phyloP scores from a whole-genome alignment of 139 green algal genomes.

The Ettlia oleoabundans region DNA sequence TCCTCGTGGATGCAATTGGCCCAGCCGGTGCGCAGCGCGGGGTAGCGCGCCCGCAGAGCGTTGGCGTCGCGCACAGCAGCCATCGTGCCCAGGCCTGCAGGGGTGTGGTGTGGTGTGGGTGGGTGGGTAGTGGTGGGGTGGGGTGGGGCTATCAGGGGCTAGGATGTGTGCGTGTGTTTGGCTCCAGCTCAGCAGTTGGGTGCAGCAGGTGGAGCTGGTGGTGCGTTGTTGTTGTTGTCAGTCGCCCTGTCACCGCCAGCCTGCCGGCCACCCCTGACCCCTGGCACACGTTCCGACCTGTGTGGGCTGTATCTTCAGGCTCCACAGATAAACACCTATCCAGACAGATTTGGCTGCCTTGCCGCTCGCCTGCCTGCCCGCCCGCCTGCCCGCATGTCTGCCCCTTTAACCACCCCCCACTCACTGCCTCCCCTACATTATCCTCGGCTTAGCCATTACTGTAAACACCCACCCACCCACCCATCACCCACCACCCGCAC shows the following conservation, averaged over 20 bases:
- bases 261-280: no score
- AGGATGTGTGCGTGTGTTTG: background rate
- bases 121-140: background rate
- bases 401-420: no score
- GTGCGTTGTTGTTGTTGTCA: background rate
- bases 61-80: slow-evolving; percentile 46
- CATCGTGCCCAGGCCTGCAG: slow-evolving; percentile 40
- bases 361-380: no score
- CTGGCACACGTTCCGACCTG: no score
- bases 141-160: no score
- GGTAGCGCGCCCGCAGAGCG: slow-evolving; percentile 36
- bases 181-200: no score
- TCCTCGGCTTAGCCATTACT: background rate
- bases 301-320: no score
- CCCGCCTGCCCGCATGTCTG: background rate
- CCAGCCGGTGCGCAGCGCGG: slow-evolving; percentile 40
- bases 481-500: background rate
- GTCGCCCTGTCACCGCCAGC: background rate
- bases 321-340: no score
- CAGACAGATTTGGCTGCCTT: no score
- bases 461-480: background rate
- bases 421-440: background rate
- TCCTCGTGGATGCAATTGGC: slow-evolving; percentile 65
- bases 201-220: background rate
- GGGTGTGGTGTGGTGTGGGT: background rate